phyloP scores from a whole-genome alignment of 345 rosid species.

The Kandelia obovata region DNA sequence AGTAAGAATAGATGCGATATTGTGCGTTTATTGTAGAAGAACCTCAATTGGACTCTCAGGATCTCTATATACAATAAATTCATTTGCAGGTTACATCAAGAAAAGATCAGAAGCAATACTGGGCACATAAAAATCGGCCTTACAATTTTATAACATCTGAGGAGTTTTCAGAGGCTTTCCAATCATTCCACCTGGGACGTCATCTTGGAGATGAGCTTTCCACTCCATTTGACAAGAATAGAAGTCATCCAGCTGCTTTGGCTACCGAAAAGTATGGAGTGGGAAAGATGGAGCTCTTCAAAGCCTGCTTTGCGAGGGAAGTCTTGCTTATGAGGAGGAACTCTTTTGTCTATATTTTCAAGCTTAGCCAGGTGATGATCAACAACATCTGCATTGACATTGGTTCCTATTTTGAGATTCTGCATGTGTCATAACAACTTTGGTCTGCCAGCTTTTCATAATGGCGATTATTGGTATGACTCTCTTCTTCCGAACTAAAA shows the following conservation, averaged over 20 bases:
- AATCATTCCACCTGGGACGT: slow-evolving; percentile 33
- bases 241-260: slow-evolving; percentile 52
- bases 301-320: slow-evolving; percentile 48
- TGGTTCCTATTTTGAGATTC: not conserved
- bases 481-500: slow-evolving; percentile 30
- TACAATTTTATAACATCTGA: slow-evolving; percentile 40
- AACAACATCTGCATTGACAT: not conserved
- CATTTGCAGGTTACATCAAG: slow-evolving; percentile 35
- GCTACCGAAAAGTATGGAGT: slow-evolving; percentile 42
- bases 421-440: not conserved
- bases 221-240: slow-evolving; percentile 39
- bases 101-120: slow-evolving; percentile 65
- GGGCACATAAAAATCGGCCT: slow-evolving; percentile 39
- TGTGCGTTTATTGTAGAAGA: not conserved
- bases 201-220: slow-evolving; percentile 35
- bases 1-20: slow-evolving; percentile 28
- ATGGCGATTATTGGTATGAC: slow-evolving; percentile 25
- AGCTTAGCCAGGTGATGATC: slow-evolving; percentile 42
- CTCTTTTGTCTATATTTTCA: slow-evolving; percentile 41
- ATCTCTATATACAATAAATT: not conserved
- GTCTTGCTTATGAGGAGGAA: slow-evolving; percentile 54
- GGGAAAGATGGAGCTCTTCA: slow-evolving; percentile 39
- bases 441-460: slow-evolving; percentile 23
- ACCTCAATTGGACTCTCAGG: not conserved
- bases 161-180: slow-evolving; percentile 49